Percentiles rank a stretch among this genome's conserved stretches.
Conservation (phyloP, 257 asterid genomes). For the Striga asiatica region DNA sequence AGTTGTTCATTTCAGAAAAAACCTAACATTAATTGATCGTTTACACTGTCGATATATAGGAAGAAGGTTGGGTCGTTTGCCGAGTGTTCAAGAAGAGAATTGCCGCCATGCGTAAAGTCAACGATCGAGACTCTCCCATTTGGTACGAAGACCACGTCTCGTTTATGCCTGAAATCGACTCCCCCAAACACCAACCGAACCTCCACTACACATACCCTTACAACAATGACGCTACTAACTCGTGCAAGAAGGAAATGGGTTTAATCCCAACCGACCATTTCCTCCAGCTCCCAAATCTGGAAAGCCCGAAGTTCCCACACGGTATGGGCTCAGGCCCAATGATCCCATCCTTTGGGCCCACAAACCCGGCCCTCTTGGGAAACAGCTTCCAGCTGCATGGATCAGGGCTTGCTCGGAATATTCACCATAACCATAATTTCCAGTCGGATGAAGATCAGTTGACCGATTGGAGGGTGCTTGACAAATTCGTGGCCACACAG, state of each 20-base stretch:
- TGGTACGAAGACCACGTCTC: constrained; percentile 63
- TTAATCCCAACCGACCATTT: constrained; percentile 28
- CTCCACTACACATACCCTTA: constrained; percentile 21
- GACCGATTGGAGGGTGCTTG: constrained; percentile 77
- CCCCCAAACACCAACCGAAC: constrained; percentile 27
- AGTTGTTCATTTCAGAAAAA: too few species aligned
- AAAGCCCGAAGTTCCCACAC: constrained; percentile 36
- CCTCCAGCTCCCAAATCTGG: constrained; percentile 57
- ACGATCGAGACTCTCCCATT: constrained; percentile 45
- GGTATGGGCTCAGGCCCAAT: neutral
- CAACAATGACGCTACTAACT: constrained; percentile 6
- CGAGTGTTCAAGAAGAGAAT: constrained; percentile 67
- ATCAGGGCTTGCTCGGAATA: constrained; percentile 8
- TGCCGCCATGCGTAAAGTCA: constrained; percentile 26
- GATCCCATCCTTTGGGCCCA: constrained; percentile 16
- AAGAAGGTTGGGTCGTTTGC: constrained; percentile 90
- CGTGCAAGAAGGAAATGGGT: constrained; percentile 48
- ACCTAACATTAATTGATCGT: neutral
- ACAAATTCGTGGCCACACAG: constrained; percentile 80
- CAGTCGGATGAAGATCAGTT: constrained; percentile 34
- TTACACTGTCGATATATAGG: constrained; percentile 27
- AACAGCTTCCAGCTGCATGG: constrained; percentile 4
- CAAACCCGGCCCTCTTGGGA: constrained; percentile 13
- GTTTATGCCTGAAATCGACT: constrained; percentile 41
- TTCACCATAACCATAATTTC: constrained; percentile 15